phyloP scores from a whole-genome alignment of 1,284 basidiomycete genomes.

The Xerocomus nothofagi region DNA sequence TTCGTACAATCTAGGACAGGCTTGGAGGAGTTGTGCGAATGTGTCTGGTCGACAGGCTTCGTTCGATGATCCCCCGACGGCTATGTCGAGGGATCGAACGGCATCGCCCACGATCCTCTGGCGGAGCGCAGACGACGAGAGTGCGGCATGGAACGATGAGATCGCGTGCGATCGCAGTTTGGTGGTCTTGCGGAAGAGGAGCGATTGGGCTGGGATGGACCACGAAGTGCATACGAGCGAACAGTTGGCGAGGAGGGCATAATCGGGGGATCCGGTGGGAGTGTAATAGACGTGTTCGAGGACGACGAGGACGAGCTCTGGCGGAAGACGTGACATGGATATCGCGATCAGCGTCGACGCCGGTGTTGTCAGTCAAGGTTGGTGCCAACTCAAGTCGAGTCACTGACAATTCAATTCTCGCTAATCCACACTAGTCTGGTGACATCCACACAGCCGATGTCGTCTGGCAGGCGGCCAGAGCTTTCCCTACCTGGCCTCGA shows the following conservation, averaged over 20 bases:
- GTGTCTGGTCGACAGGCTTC: conserved; percentile 15
- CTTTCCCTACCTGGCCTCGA: not conserved
- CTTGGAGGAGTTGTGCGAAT: conserved; percentile 32
- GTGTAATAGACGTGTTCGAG: conserved; percentile 40
- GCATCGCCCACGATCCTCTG: conserved; percentile 14
- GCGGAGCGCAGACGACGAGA: conserved; percentile 18
- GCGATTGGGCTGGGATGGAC: conserved; percentile 40
- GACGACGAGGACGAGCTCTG: conserved; percentile 47
- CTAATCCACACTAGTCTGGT: too few relatives aligned
- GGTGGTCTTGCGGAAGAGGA: conserved; percentile 40
- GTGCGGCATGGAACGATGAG: conserved; percentile 16
- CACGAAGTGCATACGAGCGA: conserved; percentile 41
- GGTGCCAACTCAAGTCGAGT: too few relatives aligned
- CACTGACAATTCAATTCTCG: too few relatives aligned
- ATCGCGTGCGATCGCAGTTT: conserved; percentile 5
- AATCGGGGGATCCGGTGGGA: conserved; percentile 32
- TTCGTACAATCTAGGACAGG: conserved; percentile 41
- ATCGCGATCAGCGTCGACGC: too few relatives aligned
- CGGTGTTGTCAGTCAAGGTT: too few relatives aligned
- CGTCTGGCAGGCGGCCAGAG: not conserved
- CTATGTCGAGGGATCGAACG: conserved; percentile 28
- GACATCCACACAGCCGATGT: not conserved
- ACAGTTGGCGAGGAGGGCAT: conserved; percentile 35
- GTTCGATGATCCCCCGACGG: conserved; percentile 11
- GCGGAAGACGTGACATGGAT: conserved; percentile 33